A percentile compares a stretch with the other conserved stretches of the same genome.
Evolutionary conservation across 202 grass and related monocot species (phyloP).

Genomic region (Bolboschoenoplectus hybrid): DNA sequence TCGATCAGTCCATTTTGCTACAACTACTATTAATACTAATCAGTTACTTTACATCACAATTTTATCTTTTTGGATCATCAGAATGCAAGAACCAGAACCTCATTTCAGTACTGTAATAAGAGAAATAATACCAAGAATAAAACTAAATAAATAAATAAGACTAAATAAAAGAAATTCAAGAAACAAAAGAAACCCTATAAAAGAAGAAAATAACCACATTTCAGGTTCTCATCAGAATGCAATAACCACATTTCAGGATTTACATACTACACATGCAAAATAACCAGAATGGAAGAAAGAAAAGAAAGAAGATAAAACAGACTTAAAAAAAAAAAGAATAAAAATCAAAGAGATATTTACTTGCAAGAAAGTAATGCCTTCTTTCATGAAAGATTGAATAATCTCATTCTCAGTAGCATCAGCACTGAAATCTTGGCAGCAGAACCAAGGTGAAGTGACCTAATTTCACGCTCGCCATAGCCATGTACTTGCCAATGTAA

Average conservation of each 20-base stretch:
- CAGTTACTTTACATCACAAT: too few relatives aligned
- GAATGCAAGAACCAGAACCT: not conserved
- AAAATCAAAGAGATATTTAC: not conserved
- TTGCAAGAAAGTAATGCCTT: slow-evolving; percentile 29
- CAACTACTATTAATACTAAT: too few relatives aligned
- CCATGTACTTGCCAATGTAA: slow-evolving; percentile 36
- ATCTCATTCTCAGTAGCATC: slow-evolving; percentile 28
- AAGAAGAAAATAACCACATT: too few relatives aligned
- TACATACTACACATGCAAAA: not conserved
- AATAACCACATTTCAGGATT: not conserved
- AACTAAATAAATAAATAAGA: not conserved
- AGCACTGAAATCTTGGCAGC: not conserved
- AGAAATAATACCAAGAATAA: not conserved
- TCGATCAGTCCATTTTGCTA: too few relatives aligned
- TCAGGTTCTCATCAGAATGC: not conserved
- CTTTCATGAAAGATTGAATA: slow-evolving; percentile 10
- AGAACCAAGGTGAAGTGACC: not conserved
- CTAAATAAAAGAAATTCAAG: not conserved
- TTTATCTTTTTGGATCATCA: too few relatives aligned
- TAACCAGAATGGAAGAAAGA: not conserved
- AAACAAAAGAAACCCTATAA: too few relatives aligned
- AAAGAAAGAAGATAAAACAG: not conserved
- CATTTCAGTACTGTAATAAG: not conserved
- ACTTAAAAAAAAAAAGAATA: not conserved
- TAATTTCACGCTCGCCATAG: not conserved